Evolutionary conservation across 495 filamentous ascomycete genomes (phyloP).

Genomic region (Penicillium soppii): DNA sequence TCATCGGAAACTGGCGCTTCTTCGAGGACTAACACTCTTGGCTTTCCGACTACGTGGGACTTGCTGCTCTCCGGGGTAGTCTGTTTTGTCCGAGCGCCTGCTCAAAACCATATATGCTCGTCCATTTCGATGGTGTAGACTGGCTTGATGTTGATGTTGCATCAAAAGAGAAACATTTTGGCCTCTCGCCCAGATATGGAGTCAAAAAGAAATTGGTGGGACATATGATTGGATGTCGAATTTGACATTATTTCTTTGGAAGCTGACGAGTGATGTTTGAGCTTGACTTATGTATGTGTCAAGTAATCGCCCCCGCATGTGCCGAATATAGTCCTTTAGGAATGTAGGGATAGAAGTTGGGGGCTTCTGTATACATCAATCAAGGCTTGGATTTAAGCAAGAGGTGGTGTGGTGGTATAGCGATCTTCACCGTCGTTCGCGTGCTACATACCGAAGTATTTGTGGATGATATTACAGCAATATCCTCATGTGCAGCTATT

Average conservation of each 20-base stretch:
- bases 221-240: background rate
- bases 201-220: background rate
- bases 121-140: background rate
- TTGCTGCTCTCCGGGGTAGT: background rate
- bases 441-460: background rate
- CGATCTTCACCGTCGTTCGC: background rate
- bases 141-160: background rate
- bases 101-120: background rate
- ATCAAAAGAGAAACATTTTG: constrained; percentile 2
- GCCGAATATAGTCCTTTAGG: background rate
- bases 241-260: background rate
- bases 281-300: background rate
- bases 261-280: background rate
- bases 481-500: background rate
- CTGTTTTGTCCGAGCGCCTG: background rate
- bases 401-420: background rate
- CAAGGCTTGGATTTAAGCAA: background rate
- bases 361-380: background rate
- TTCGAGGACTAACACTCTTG: background rate
- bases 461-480: background rate
- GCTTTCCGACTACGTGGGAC: background rate
- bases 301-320: background rate
- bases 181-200: background rate
- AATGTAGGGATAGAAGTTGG: constrained; percentile 3
- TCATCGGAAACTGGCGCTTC: background rate